These are phyloP conservation scores for Priceomyces medius DNA, from an alignment of 805 yeast genomes.

Conservation along the genomic window DNA sequence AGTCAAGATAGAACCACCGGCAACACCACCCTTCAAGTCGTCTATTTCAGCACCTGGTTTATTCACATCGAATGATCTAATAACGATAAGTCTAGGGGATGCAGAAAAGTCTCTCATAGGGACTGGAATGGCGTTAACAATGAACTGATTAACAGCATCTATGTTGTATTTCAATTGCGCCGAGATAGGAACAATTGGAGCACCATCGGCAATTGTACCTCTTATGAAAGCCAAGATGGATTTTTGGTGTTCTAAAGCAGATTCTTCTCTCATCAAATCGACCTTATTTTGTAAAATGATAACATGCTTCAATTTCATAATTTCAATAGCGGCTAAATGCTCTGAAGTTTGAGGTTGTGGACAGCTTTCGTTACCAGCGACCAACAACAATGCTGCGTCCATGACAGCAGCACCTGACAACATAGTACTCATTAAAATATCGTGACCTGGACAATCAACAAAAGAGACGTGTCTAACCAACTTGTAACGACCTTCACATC, in stretches of 20 bases:
- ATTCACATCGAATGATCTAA: slow-evolving; percentile 97
- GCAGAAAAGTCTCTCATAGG: slow-evolving; percentile 95
- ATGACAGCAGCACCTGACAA: slow-evolving; percentile 99
- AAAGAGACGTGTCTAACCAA: slow-evolving; percentile 95
- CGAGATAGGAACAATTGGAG: slow-evolving; percentile 97
- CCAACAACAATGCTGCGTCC: slow-evolving; percentile 96
- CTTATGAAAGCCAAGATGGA: slow-evolving; percentile 88
- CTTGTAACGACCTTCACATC: slow-evolving; percentile 85
- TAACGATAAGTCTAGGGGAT: slow-evolving; percentile 92
- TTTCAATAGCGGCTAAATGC: slow-evolving; percentile 98
- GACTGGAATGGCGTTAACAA: slow-evolving; percentile 92
- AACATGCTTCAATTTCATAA: slow-evolving; percentile 96
- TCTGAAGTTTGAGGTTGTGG: slow-evolving; percentile 99
- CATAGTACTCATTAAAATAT: slow-evolving; percentile 99
- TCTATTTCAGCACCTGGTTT: slow-evolving; percentile 98
- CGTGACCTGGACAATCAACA: slow-evolving; percentile 99
- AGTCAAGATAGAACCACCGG: slow-evolving; percentile 96
- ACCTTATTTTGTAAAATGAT: slow-evolving; percentile 96
- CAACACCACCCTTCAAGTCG: slow-evolving; percentile 99
- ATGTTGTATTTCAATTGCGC: slow-evolving; percentile 98
- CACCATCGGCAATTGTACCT: slow-evolving; percentile 99
- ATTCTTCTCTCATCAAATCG: slow-evolving; percentile 96
- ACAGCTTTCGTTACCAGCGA: slow-evolving; percentile 98
- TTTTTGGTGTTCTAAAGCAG: slow-evolving; percentile 93
- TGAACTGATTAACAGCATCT: slow-evolving; percentile 96